phyloP scores from a whole-genome alignment of 768 basidiomycete species.

The Leccinum boreale region DNA sequence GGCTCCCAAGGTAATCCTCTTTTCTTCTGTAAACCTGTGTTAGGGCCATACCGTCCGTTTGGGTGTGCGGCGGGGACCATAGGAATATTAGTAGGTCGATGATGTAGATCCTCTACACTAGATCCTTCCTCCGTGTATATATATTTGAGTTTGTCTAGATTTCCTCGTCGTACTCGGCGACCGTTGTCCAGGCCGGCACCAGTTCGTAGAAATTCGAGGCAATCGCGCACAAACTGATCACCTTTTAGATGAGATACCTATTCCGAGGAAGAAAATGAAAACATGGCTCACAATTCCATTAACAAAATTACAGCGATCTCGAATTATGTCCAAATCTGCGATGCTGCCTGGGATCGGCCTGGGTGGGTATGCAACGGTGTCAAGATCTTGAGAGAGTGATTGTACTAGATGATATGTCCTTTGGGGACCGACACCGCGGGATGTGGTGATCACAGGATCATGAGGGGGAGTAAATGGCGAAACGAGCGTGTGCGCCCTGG shows the following conservation, averaged over 20 bases:
- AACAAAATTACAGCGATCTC: constrained; percentile 84
- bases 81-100: constrained; percentile 12
- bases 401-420: constrained; percentile 57
- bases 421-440: constrained; percentile 68
- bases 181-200: constrained; percentile 84
- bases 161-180: constrained; percentile 66
- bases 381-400: constrained; percentile 56
- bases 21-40: constrained; percentile 56
- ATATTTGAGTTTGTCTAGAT: constrained; percentile 75
- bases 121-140: constrained; percentile 60
- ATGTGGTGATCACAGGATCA: constrained; percentile 39
- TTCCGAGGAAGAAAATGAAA: neutral
- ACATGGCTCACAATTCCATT: constrained; percentile 53
- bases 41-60: constrained; percentile 40
- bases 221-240: constrained; percentile 87
- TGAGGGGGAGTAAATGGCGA: constrained; percentile 46
- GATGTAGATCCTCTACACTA: constrained; percentile 12
- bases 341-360: constrained; percentile 78
- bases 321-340: constrained; percentile 84
- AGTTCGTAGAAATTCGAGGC: constrained; percentile 82
- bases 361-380: constrained; percentile 75
- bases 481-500: constrained; percentile 43
- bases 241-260: neutral
- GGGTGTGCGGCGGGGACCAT: constrained; percentile 22
- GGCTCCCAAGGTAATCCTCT: constrained; percentile 58